Evolutionary conservation across 176 grass and related monocot species (phyloP), one percentile per base, ranked within the genome.

Genomic region (Pontederia paniculata): DNA sequence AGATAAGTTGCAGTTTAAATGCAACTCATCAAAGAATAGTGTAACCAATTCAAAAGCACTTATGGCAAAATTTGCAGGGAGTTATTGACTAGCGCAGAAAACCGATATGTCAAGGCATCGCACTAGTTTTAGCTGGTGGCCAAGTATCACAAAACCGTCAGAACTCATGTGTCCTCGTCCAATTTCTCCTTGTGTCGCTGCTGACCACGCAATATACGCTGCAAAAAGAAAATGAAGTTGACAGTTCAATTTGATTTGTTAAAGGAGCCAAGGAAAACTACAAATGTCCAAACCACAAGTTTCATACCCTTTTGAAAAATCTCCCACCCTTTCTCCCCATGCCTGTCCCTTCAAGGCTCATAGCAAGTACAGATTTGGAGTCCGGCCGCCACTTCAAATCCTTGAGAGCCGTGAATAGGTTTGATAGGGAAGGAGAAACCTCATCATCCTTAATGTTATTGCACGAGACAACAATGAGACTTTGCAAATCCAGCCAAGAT

Each of bases 241-340:
- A 12, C 21, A 50, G 21, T 45, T 64, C 21, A 37, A 50, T 70
- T 47, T 23, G 12, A 28, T 59, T 70, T 80, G 60, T 63, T 73
- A 65, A 80, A 62, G 44, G 6, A 46, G 25, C 55, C 71, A 31
- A 69, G 73, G 54, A 70, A 58, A 55, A n/a, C 57, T 49, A 54
- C 56, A 59, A 65, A 78, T 70, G 57, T 65, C 45, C 48, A 57
- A 47, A 44, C 41, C 31, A 70, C 56, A 60, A 59, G 76, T 72
- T 68, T 82, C 82, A 82, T 82, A 91, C 86, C 86, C 83, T 86
- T 98, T 84, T 91, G 78, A 88, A 98, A 78, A 98, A 84, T 41
- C 82, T 80, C 48, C 72, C 79, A 10, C 93, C 93, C 76, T 91
- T 98, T 77, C 76, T 91, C 50, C 86, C 83, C 65, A 98, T 84